Percentiles rank a stretch among this genome's conserved stretches.
Evolutionary conservation across 2,329 filamentous ascomycete genomes (phyloP).

Genomic region (Aspergillus sp.): DNA sequence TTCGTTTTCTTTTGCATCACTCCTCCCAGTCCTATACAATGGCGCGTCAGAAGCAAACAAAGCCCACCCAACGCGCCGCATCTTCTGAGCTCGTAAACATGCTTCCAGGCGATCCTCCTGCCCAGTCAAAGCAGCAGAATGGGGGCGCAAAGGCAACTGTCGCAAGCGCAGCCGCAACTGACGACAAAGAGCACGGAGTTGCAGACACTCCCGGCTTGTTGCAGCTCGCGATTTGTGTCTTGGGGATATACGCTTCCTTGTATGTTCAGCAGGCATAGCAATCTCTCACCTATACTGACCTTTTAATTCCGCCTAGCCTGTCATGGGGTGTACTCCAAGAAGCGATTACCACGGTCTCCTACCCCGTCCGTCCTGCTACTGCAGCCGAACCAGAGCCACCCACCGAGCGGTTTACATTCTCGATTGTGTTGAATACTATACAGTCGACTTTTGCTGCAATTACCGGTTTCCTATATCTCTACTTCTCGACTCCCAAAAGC

Average conservation of each 20-base stretch:
- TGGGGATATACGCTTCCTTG: constrained; percentile 96
- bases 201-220: constrained; percentile 58
- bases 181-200: constrained; percentile 24
- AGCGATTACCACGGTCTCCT: constrained; percentile 89
- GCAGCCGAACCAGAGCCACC: constrained; percentile 36
- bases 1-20: neutral
- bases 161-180: constrained; percentile 23
- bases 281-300: neutral
- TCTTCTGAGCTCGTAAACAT: constrained; percentile 64
- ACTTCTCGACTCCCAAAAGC: constrained; percentile 59
- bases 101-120: constrained; percentile 31
- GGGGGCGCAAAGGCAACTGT: constrained; percentile 23
- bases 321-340: constrained; percentile 98
- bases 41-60: constrained; percentile 70
- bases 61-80: constrained; percentile 63
- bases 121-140: constrained; percentile 31
- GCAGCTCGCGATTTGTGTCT: constrained; percentile 83
- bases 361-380: constrained; percentile 62
- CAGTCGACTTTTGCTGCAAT: constrained; percentile 86
- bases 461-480: constrained; percentile 79
- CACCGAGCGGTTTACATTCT: constrained; percentile 80
- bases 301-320: constrained; percentile 56
- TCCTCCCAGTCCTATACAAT: constrained; percentile 43
- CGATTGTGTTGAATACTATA: constrained; percentile 93
- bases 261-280: constrained; percentile 44